These are phyloP conservation scores for Xylariaceae sp. DNA, from an alignment of 2,329 filamentous ascomycete genomes.

Conservation along the genomic window DNA sequence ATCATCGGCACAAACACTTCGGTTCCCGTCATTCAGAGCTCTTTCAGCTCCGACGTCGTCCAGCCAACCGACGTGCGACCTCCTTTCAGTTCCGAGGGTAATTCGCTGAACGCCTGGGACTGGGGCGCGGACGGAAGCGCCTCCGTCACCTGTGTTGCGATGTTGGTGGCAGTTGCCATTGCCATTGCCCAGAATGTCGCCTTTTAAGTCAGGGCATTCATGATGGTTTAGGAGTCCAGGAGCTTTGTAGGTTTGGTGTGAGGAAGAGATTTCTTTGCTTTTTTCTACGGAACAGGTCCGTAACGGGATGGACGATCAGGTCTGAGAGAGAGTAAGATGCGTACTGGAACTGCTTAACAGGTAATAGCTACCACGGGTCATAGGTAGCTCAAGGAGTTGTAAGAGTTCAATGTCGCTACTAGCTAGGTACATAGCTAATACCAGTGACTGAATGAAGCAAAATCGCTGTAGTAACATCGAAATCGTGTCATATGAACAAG, in stretches of 20 bases:
- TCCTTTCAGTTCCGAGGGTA: conserved; percentile 5
- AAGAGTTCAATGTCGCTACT: no score
- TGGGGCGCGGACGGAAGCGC: conserved; percentile 6
- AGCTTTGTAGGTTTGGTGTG: no score
- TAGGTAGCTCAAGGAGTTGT: no score
- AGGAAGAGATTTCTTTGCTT: no score
- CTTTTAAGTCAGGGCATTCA: background rate
- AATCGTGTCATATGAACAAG: background rate
- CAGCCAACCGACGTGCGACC: conserved; percentile 1
- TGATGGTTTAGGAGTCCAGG: background rate
- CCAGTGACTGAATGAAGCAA: background rate
- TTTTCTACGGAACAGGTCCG: no score
- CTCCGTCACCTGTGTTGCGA: conserved; percentile 18
- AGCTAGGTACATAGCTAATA: background rate
- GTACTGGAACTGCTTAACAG: no score
- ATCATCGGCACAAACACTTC: background rate
- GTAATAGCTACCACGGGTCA: no score
- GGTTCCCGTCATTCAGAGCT: background rate
- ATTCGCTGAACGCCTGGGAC: background rate
- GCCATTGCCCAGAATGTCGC: conserved; percentile 10
- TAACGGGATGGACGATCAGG: no score
- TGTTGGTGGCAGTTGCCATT: conserved; percentile 21
- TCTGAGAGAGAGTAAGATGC: no score
- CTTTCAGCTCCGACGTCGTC: background rate
- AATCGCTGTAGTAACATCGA: background rate